Evolutionary conservation across 306 rosid genomes (phyloP).

Genomic region (Quillaja saponaria): DNA sequence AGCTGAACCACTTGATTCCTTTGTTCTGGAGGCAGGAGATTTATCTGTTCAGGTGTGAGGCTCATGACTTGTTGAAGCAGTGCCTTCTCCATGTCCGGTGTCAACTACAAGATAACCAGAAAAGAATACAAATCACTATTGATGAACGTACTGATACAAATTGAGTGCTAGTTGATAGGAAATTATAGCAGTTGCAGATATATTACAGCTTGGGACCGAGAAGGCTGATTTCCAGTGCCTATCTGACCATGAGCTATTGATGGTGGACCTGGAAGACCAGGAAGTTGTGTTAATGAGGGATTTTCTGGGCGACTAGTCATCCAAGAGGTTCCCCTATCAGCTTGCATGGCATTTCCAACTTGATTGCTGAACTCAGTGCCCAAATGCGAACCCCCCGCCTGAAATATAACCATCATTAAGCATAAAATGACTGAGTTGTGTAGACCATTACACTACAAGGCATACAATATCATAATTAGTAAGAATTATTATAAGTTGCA

Average conservation of each 20-base stretch:
- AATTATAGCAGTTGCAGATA: slow-evolving; percentile 8
- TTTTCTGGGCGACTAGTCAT: slow-evolving; percentile 64
- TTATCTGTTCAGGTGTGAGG: slow-evolving; percentile 83
- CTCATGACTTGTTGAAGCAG: slow-evolving; percentile 98
- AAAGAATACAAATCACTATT: slow-evolving; percentile 19
- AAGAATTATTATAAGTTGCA: too few relatives aligned
- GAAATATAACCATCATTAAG: background rate
- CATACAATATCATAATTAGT: background rate
- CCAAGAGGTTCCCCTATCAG: slow-evolving; percentile 76
- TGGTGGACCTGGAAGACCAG: slow-evolving; percentile 58
- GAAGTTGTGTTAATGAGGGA: slow-evolving; percentile 46
- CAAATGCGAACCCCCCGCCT: slow-evolving; percentile 64
- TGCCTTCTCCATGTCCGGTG: slow-evolving; percentile 90
- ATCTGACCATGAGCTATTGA: slow-evolving; percentile 49
- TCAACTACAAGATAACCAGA: slow-evolving; percentile 53
- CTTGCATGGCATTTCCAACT: slow-evolving; percentile 65
- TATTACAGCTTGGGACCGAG: slow-evolving; percentile 54
- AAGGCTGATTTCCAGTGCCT: slow-evolving; percentile 61
- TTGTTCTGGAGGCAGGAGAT: slow-evolving; percentile 89
- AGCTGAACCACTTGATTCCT: slow-evolving; percentile 93
- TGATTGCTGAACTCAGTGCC: slow-evolving; percentile 75
- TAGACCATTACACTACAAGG: background rate
- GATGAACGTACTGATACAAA: background rate
- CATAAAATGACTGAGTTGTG: background rate
- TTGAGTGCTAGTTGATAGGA: slow-evolving; percentile 11